Evolutionary conservation across 805 yeast genomes (phyloP).

Genomic region (Saccharomycopsis sp.): DNA sequence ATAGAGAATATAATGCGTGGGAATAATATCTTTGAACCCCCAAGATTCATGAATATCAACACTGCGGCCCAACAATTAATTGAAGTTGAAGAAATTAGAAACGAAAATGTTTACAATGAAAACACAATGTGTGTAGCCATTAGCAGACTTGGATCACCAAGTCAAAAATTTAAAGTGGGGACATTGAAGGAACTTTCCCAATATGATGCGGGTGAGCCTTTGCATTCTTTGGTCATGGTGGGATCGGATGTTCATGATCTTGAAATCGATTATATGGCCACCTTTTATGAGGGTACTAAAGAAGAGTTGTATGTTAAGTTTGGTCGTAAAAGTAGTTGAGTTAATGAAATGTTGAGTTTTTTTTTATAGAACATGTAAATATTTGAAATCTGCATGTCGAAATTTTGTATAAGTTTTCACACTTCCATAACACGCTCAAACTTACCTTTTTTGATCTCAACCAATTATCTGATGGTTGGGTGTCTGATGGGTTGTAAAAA

Average conservation of each 20-base stretch:
- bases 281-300: slow-evolving; percentile 48
- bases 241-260: slow-evolving; percentile 93
- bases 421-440: too few species aligned
- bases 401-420: too few species aligned
- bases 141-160: slow-evolving; percentile 81
- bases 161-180: slow-evolving; percentile 75
- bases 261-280: slow-evolving; percentile 76
- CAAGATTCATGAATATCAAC: slow-evolving; percentile 87
- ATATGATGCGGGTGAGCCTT: slow-evolving; percentile 89
- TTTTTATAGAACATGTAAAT: too few species aligned
- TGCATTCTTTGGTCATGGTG: slow-evolving; percentile 81
- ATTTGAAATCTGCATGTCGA: too few species aligned
- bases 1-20: slow-evolving; percentile 92
- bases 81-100: slow-evolving; percentile 74
- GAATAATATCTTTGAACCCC: slow-evolving; percentile 87
- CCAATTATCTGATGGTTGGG: too few species aligned
- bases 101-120: slow-evolving; percentile 70
- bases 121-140: slow-evolving; percentile 91
- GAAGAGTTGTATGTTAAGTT: slow-evolving; percentile 31
- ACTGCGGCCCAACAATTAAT: slow-evolving; percentile 83
- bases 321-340: not conserved
- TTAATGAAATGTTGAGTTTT: not conserved
- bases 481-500: too few species aligned
- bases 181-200: slow-evolving; percentile 66
- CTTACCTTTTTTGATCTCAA: too few species aligned